These are phyloP conservation scores for Rhodotorula sp. DNA, from an alignment of 1,284 basidiomycete genomes.

Conservation along the genomic window DNA sequence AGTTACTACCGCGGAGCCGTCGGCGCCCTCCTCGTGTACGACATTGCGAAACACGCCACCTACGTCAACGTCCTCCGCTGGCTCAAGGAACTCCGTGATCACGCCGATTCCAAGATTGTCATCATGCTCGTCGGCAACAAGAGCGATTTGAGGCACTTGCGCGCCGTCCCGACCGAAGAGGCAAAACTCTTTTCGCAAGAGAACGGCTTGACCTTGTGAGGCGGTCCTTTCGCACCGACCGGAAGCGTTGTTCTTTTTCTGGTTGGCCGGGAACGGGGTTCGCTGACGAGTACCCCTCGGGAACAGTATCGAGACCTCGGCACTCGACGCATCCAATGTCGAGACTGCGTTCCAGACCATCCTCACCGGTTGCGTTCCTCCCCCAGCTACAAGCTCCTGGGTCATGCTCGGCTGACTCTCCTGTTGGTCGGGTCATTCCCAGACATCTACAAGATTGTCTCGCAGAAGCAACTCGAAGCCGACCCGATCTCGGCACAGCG, in stretches of 20 bases:
- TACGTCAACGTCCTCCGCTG: conserved; percentile 95
- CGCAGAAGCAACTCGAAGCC: conserved; percentile 81
- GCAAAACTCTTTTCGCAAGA: conserved; percentile 45
- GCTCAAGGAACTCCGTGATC: conserved; percentile 89
- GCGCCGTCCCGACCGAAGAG: conserved; percentile 87
- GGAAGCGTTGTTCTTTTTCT: neutral
- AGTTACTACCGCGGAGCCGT: conserved; percentile 99
- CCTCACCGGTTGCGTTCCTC: conserved; percentile 72
- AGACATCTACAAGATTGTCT: conserved; percentile 95
- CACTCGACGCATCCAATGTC: conserved; percentile 98
- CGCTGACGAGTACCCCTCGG: neutral
- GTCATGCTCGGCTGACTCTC: neutral
- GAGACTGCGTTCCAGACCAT: conserved; percentile 97
- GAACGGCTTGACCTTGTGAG: conserved; percentile 44
- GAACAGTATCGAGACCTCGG: conserved; percentile 85
- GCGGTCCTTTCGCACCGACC: neutral
- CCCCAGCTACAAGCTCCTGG: neutral
- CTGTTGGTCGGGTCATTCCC: no score
- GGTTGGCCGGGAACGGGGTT: no score
- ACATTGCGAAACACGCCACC: conserved; percentile 73
- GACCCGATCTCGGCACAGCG: conserved; percentile 58
- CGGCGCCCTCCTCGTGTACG: conserved; percentile 56
- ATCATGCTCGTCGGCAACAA: conserved; percentile 64
- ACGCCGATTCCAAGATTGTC: conserved; percentile 54
- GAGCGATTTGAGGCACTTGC: conserved; percentile 95